A percentile compares a stretch with the other conserved stretches of the same genome.
These are phyloP conservation scores for Juncus effusus DNA, from an alignment of 176 grass and related monocot genomes.

Conservation along the genomic window DNA sequence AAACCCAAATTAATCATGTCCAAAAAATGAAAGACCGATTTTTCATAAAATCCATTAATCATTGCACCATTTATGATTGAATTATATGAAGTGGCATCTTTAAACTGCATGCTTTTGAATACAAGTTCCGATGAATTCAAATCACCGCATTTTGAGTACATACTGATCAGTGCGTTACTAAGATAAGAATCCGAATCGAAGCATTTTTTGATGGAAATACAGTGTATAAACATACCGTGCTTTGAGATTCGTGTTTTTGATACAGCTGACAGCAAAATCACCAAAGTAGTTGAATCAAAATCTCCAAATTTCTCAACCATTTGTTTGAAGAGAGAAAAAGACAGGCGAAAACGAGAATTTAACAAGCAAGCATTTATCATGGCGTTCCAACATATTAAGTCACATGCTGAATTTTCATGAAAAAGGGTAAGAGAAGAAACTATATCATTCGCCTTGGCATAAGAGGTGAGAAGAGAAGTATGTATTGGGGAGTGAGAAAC, in stretches of 20 bases:
- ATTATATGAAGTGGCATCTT: conserved; percentile 68
- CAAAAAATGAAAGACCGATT: conserved; percentile 45
- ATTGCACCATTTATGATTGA: conserved; percentile 52
- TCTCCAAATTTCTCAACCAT: conserved; percentile 35
- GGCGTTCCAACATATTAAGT: conserved; percentile 70
- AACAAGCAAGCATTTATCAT: conserved; percentile 31
- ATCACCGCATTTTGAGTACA: conserved; percentile 64
- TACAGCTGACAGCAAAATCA: conserved; percentile 55
- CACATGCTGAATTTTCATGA: conserved; percentile 34
- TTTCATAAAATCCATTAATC: conserved; percentile 32
- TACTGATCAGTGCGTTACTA: conserved; percentile 63
- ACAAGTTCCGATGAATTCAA: conserved; percentile 36
- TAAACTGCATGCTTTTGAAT: conserved; percentile 48
- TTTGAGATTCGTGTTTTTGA: conserved; percentile 29
- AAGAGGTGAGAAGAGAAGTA: conserved; percentile 56
- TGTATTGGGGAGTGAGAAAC: conserved; percentile 50
- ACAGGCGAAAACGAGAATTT: conserved; percentile 18
- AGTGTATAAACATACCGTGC: conserved; percentile 45
- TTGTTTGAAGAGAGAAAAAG: conserved; percentile 34
- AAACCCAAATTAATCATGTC: conserved; percentile 42
- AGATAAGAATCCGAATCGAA: conserved; percentile 27
- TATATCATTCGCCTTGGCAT: conserved; percentile 34
- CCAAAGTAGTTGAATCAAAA: conserved; percentile 44
- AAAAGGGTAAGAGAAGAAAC: conserved; percentile 39
- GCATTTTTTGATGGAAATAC: conserved; percentile 26